These are phyloP conservation scores for Halophytophthora polymorphica DNA, from an alignment of 352 stramenopile species.

Conservation along the genomic window DNA sequence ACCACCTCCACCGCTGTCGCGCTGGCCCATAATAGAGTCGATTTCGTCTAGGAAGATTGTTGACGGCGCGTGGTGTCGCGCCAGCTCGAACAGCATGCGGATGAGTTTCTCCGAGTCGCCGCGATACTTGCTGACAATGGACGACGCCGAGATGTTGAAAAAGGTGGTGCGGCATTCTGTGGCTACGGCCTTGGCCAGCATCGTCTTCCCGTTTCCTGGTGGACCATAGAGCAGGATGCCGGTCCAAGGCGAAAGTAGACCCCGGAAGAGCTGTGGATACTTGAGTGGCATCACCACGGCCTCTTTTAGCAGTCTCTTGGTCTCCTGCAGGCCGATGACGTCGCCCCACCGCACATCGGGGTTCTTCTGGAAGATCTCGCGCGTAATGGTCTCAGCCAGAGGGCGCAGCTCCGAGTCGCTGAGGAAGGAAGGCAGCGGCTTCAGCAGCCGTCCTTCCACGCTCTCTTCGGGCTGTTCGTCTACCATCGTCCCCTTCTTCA, in stretches of 20 bases:
- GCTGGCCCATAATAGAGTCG: conserved; percentile 88
- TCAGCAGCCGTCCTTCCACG: conserved; percentile 75
- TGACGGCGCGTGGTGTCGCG: conserved; percentile 75
- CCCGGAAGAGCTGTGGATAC: conserved; percentile 94
- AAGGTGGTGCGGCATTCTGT: conserved; percentile 87
- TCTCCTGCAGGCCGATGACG: conserved; percentile 87
- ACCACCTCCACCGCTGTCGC: conserved; percentile 61
- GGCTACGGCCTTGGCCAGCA: conserved; percentile 83
- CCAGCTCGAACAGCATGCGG: conserved; percentile 83
- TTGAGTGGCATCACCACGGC: conserved; percentile 94
- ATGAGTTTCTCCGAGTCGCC: conserved; percentile 87
- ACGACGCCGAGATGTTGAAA: conserved; percentile 88
- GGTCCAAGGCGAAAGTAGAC: conserved; percentile 88
- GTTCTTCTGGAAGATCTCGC: conserved; percentile 92
- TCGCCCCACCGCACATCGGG: conserved; percentile 88
- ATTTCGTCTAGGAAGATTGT: conserved; percentile 89
- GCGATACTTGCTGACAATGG: conserved; percentile 85
- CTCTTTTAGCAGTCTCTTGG: conserved; percentile 93
- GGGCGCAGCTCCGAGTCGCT: conserved; percentile 82
- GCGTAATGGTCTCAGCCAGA: conserved; percentile 86
- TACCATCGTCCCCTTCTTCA: conserved; percentile 25
- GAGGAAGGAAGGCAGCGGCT: conserved; percentile 85
- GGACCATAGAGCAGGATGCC: conserved; percentile 89
- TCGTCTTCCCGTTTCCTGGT: conserved; percentile 86
- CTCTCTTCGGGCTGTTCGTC: conserved; percentile 36